Conservation (phyloP, 2,329 filamentous ascomycete species). For the Ophiocordyceps robertsii region DNA sequence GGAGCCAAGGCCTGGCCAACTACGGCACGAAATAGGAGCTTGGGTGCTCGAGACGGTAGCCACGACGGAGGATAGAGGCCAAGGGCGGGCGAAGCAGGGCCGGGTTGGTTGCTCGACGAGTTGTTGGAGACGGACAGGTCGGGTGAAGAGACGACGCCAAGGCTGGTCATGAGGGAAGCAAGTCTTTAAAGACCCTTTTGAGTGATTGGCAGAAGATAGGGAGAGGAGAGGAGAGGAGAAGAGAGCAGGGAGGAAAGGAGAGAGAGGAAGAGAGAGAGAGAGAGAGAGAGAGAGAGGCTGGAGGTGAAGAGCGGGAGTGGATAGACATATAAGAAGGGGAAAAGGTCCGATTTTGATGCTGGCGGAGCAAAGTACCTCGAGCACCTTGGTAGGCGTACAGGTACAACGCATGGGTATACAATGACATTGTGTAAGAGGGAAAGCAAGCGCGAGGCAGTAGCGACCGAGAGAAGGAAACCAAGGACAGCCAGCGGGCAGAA, state of each 20-base stretch:
- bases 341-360: not conserved
- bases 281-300: conserved; percentile 3
- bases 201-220: not conserved
- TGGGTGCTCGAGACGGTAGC: too few species aligned
- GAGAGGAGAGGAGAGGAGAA: not conserved
- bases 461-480: not conserved
- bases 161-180: too few species aligned
- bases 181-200: too few species aligned
- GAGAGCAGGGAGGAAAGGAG: not conserved
- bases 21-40: too few species aligned
- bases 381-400: not conserved
- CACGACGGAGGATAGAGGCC: too few species aligned
- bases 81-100: too few species aligned
- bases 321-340: conserved; percentile 19
- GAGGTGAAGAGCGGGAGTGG: conserved; percentile 15
- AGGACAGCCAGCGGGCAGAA: not conserved
- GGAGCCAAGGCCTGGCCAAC: too few species aligned
- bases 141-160: too few species aligned
- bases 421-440: not conserved
- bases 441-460: not conserved
- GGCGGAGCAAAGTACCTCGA: not conserved
- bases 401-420: not conserved
- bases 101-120: too few species aligned
- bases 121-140: too few species aligned
- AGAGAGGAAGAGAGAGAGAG: conserved; percentile 3